These are phyloP conservation scores for Aspergillus pseudoglaucus DNA, from an alignment of 2,329 filamentous ascomycete genomes.

Conservation along the genomic window DNA sequence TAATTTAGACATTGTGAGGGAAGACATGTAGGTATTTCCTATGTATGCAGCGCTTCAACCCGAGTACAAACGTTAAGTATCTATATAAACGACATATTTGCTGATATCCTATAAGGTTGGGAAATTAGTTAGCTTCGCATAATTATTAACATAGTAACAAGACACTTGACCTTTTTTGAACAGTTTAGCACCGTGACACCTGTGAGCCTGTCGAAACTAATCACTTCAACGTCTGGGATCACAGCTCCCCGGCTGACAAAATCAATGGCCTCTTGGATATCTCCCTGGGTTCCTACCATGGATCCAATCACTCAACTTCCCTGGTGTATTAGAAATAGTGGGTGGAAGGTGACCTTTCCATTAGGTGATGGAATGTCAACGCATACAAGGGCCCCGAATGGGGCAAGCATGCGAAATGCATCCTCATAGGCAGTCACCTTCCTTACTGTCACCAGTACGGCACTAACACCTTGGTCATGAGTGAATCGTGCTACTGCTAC, in stretches of 20 bases:
- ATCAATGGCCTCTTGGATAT: neutral
- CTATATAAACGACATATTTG: no score
- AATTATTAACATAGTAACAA: no score
- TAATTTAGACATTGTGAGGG: no score
- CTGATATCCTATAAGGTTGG: no score
- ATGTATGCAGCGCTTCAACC: no score
- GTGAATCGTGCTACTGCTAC: neutral
- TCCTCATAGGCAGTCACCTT: constrained; percentile 28
- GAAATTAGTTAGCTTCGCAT: no score
- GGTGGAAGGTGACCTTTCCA: neutral
- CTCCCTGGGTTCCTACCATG: neutral
- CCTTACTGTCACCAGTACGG: constrained; percentile 28
- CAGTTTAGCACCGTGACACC: no score
- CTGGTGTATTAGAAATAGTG: neutral
- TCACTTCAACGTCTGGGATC: no score
- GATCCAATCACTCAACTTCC: neutral
- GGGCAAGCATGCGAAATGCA: constrained; percentile 28
- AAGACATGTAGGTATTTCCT: no score
- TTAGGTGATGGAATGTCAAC: constrained; percentile 30
- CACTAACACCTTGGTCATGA: constrained; percentile 15
- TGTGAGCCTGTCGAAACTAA: no score
- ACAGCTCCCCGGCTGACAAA: neutral
- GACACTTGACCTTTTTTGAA: no score
- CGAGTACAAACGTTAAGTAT: no score
- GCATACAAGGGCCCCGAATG: constrained; percentile 37